Percentiles rank a stretch among this genome's conserved stretches.
These are phyloP conservation scores for Hyaloscypha finlandica DNA, from an alignment of 495 filamentous ascomycete species.

Conservation along the genomic window DNA sequence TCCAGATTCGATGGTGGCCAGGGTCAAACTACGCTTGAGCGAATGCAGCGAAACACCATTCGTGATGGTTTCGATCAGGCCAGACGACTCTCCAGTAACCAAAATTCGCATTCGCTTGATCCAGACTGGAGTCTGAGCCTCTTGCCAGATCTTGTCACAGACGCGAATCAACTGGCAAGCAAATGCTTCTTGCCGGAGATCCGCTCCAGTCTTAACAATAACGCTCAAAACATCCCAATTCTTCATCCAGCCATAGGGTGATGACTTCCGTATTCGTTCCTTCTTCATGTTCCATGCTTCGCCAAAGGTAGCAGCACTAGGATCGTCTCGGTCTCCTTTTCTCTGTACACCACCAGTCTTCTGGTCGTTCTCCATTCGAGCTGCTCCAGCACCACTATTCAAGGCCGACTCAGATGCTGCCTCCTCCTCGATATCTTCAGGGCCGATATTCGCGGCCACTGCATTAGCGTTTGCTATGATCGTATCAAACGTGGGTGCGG, in stretches of 20 bases:
- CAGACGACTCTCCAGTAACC: slow-evolving; percentile 75
- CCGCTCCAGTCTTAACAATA: slow-evolving; percentile 77
- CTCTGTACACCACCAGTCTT: slow-evolving; percentile 75
- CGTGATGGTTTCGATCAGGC: slow-evolving; percentile 78
- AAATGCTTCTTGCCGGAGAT: slow-evolving; percentile 76
- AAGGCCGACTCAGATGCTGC: slow-evolving; percentile 36
- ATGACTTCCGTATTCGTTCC: slow-evolving; percentile 73
- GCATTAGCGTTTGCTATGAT: slow-evolving; percentile 59
- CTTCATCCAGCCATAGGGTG: slow-evolving; percentile 76
- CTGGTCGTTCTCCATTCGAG: slow-evolving; percentile 79
- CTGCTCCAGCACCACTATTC: slow-evolving; percentile 66
- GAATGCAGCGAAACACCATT: slow-evolving; percentile 77
- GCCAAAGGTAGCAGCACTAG: slow-evolving; percentile 77
- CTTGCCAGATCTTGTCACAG: slow-evolving; percentile 73
- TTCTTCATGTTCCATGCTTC: slow-evolving; percentile 76
- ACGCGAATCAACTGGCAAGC: slow-evolving; percentile 76
- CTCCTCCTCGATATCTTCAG: slow-evolving; percentile 40
- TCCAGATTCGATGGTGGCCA: slow-evolving; percentile 64
- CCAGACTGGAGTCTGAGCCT: slow-evolving; percentile 72
- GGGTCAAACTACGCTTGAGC: slow-evolving; percentile 71
- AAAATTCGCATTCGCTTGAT: slow-evolving; percentile 78
- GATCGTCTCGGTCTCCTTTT: slow-evolving; percentile 75
- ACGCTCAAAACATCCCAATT: slow-evolving; percentile 81
- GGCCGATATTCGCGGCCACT: slow-evolving; percentile 44
- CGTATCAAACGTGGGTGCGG: slow-evolving; percentile 67